phyloP scores from a whole-genome alignment of 2,329 filamentous ascomycete genomes.

The Colletotrichum orbiculare region DNA sequence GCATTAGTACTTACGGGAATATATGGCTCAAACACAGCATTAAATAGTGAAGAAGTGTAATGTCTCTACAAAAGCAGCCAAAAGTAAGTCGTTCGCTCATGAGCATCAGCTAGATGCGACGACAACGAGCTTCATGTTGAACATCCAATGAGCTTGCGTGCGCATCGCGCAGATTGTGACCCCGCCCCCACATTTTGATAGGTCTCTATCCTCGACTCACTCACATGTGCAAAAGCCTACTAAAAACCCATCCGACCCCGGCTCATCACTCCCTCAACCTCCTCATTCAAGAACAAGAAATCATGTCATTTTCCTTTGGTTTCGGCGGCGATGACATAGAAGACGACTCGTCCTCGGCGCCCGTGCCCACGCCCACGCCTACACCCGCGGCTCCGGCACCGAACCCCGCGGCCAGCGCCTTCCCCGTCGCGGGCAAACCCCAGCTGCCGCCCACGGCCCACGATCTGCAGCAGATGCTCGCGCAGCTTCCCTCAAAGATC shows the following conservation, averaged over 20 bases:
- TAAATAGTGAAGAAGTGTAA: no score
- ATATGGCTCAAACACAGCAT: no score
- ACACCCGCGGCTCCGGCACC: constrained; percentile 41
- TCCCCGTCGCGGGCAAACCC: constrained; percentile 71
- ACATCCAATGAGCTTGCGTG: not conserved
- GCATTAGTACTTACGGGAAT: no score
- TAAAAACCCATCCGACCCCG: constrained; percentile 27
- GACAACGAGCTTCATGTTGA: not conserved
- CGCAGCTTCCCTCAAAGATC: constrained; percentile 76
- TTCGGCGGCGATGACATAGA: constrained; percentile 75
- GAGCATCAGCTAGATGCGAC: not conserved
- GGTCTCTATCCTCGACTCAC: constrained; percentile 4
- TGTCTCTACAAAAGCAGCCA: no score
- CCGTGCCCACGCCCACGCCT: constrained; percentile 40
- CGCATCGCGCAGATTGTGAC: constrained; percentile 8
- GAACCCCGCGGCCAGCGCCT: constrained; percentile 55
- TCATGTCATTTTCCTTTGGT: constrained; percentile 67
- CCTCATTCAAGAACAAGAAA: not conserved
- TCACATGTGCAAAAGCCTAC: constrained; percentile 11
- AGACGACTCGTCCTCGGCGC: constrained; percentile 44
- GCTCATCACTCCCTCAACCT: constrained; percentile 6
- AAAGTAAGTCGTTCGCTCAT: no score
- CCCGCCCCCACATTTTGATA: constrained; percentile 32
- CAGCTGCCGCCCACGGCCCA: constrained; percentile 67
- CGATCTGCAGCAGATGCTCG: constrained; percentile 61